Base-by-base conservation (phyloP, 441 rosid genomes). In the Adansonia rubrostipa region DNA sequence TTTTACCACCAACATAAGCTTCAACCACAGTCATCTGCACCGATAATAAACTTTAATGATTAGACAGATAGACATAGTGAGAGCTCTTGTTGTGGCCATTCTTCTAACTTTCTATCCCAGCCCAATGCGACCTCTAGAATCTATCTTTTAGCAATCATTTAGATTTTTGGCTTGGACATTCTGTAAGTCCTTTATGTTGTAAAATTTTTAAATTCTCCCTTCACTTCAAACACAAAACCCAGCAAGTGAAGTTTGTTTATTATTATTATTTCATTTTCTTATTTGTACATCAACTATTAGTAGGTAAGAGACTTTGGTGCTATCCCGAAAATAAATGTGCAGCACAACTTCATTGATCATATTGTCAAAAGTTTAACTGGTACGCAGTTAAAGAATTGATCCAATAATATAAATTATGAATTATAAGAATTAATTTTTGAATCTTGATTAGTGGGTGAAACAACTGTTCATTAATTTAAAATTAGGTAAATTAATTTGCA, bases 11-110 rank as follows among this genome's bases (percentile, higher is more conserved):
- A 78, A 78, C 83, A 87, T 86, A 90, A 74, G 89, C 92, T 80
- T 88, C 96, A 61, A 96, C 97, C 64, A 96, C 94, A 1, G 97
- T 89, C 98, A 94, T 94, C 97, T 94, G 88, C 66, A 24, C 61
- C 75, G 51, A 50, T 48, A 80, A 57, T 8, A 36, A 19, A 10
- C 3, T 20, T 64, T 1, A 40, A 36, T 11, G 5, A 53, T 19
- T 73, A 77, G 22, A 71, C 10, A 10, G 3, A 15, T 20, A 57
- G 0, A 13, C 1, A 11, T 6, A 11, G 6, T 47, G 15, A 51
- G 8, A 51, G 47, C 40, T 36, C 40, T 36, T 36, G 40, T 36
- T 36, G 40, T 36, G 40, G 40, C 40, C 40, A 36, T 36, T 36
- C 40, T 36, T 36, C 5, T 4, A 36, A 36, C 5, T 36, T 36